Evolutionary conservation across 2,329 filamentous ascomycete genomes (phyloP).

Genomic region (Ophiocordyceps polyrhachis-furcata): DNA sequence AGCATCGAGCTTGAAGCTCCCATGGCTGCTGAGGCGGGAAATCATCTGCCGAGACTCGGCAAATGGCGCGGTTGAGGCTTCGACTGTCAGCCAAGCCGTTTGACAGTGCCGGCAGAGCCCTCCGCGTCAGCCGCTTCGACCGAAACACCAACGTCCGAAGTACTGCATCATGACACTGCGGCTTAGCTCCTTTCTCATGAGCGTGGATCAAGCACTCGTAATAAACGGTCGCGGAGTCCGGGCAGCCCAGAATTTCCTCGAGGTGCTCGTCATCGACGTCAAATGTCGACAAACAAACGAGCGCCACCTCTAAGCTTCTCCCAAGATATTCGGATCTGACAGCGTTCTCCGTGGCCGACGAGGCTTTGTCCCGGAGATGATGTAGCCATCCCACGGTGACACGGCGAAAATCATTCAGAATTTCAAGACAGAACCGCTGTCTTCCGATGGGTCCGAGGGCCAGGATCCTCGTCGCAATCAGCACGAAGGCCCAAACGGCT

Average conservation of each 20-base stretch:
- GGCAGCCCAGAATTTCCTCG: not conserved
- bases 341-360: not conserved
- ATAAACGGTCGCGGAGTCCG: not conserved
- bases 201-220: not conserved
- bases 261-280: conserved; percentile 1
- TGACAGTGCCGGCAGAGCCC: not conserved
- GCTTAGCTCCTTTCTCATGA: not conserved
- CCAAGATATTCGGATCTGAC: not conserved
- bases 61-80: not conserved
- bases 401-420: not conserved
- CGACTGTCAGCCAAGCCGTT: not conserved
- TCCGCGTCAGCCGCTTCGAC: not conserved
- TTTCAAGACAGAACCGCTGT: not conserved
- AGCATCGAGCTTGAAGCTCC: not conserved
- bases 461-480: not conserved
- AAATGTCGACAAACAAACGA: conserved; percentile 1
- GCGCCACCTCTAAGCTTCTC: conserved; percentile 1
- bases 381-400: not conserved
- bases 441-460: not conserved
- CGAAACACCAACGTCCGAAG: not conserved
- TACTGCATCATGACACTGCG: not conserved
- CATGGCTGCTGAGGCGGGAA: not conserved
- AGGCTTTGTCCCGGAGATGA: not conserved
- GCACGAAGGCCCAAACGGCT: not conserved
- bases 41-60: not conserved